These are phyloP conservation scores for Isatis lusitanica DNA, from an alignment of 441 rosid species.

Conservation along the genomic window DNA sequence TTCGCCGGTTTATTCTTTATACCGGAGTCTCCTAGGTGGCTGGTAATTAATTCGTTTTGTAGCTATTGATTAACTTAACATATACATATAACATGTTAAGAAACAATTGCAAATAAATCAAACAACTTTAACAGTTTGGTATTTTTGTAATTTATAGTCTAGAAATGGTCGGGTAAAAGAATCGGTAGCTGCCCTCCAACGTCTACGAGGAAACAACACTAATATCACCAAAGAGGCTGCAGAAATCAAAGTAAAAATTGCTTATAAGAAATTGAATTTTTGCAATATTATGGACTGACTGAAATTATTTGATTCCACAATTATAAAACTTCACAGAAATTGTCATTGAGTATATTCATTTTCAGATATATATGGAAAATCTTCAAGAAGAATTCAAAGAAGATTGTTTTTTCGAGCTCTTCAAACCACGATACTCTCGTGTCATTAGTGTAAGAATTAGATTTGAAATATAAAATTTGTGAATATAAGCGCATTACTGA, in stretches of 20 bases:
- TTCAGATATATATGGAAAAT: constrained; percentile 46
- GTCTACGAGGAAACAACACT: constrained; percentile 49
- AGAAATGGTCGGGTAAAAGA: constrained; percentile 47
- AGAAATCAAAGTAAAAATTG: constrained; percentile 51
- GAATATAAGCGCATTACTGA: not conserved
- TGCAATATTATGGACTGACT: no score
- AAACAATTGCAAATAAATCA: not conserved
- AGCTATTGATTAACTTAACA: not conserved
- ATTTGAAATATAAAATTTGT: not conserved
- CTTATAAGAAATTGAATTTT: not conserved
- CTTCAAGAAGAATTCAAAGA: constrained; percentile 31
- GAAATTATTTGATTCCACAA: no score
- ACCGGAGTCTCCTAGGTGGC: constrained; percentile 80
- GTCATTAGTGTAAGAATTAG: constrained; percentile 41
- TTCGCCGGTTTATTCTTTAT: constrained; percentile 46
- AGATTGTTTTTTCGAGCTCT: constrained; percentile 41
- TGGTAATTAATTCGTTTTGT: constrained; percentile 44
- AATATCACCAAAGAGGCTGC: constrained; percentile 54
- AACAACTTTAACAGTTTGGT: not conserved
- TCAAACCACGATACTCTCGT: constrained; percentile 50
- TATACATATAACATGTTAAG: not conserved
- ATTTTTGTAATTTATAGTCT: constrained; percentile 39
- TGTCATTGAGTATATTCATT: not conserved
- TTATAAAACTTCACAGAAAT: not conserved
- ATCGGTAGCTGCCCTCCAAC: constrained; percentile 45